A percentile compares a stretch with the other conserved stretches of the same genome.
These are phyloP conservation scores for carrot (Daucus carota) DNA, from an alignment of 129 eudicot species.

Conservation along the genomic window DH1_v3.0 NC_030387.2:1588001-1588500, in stretches of 20 bases:
- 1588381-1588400: neutral
- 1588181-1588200: conserved; percentile 39
- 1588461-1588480: too few species aligned
- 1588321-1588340: neutral
- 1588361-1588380: neutral
- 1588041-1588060: conserved; percentile 65
- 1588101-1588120: neutral
- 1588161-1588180: conserved; percentile 33
- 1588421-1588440: too few species aligned
- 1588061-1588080: conserved; percentile 39
- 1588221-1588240: conserved; percentile 56
- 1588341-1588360: neutral
- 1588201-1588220: conserved; percentile 72
- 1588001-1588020: conserved; percentile 32
- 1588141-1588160: neutral
- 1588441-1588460: too few species aligned
- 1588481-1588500: too few species aligned
- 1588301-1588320: too few species aligned
- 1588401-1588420: too few species aligned
- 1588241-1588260: conserved; percentile 39
- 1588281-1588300: neutral
- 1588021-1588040: conserved; percentile 32
- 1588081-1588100: conserved; percentile 36
- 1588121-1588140: neutral
- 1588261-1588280: conserved; percentile 51